Percentiles rank a stretch among this genome's conserved stretches.
Conservation (phyloP, 2,329 filamentous ascomycete species). For the Trichoderma hamatum region DNA sequence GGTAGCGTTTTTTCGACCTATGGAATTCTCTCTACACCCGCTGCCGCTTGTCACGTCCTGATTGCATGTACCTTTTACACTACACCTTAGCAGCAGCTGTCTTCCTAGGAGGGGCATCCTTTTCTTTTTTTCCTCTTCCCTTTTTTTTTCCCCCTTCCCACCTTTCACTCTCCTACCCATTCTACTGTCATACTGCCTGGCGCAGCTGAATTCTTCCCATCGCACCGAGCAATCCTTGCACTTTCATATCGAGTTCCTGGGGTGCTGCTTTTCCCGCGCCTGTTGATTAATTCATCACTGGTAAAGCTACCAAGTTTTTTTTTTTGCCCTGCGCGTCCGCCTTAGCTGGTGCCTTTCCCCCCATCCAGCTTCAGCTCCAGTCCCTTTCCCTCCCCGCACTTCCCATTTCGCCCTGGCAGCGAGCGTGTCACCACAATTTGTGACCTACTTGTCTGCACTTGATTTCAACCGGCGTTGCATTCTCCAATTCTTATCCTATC, state of each 20-base stretch:
- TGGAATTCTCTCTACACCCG: constrained; percentile 27
- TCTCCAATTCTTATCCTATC: constrained; percentile 15
- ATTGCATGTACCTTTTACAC: constrained; percentile 36
- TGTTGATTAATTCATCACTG: constrained; percentile 15
- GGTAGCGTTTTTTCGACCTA: constrained; percentile 24
- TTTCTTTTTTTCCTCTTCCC: background rate
- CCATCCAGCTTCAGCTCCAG: constrained; percentile 24
- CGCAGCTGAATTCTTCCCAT: constrained; percentile 31
- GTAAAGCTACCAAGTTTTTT: constrained; percentile 25
- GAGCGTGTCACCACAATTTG: constrained; percentile 24
- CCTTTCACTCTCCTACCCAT: constrained; percentile 17
- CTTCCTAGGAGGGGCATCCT: constrained; percentile 23
- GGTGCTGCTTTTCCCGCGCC: constrained; percentile 17
- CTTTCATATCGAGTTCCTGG: background rate
- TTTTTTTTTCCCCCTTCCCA: background rate
- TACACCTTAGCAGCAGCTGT: constrained; percentile 29
- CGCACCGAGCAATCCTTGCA: background rate
- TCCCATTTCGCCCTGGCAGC: constrained; percentile 26
- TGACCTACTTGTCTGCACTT: constrained; percentile 5
- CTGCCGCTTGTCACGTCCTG: constrained; percentile 27
- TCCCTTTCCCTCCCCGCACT: constrained; percentile 27
- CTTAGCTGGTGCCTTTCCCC: constrained; percentile 23
- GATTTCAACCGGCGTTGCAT: constrained; percentile 13
- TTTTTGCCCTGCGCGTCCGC: constrained; percentile 21
- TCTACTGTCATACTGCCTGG: constrained; percentile 34